Evolutionary conservation across 2,329 filamentous ascomycete genomes (phyloP).

Genomic region (Grosmannia huntii): DNA sequence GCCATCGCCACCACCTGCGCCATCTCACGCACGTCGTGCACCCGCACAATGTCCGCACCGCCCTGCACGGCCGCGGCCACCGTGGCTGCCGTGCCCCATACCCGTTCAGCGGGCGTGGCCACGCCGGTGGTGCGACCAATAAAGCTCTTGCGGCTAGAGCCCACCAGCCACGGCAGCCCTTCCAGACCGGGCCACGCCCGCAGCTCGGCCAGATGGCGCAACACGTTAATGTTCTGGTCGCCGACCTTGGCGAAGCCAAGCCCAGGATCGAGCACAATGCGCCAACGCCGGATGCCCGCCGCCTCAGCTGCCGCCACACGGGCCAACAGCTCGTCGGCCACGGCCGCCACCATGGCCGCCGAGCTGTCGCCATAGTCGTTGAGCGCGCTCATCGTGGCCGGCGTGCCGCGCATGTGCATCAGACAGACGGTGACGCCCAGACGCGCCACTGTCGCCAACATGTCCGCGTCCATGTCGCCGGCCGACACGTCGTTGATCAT

Average conservation of each 20-base stretch:
- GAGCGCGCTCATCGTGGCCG: constrained; percentile 63
- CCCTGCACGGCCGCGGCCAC: constrained; percentile 75
- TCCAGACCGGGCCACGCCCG: constrained; percentile 50
- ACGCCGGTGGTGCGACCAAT: constrained; percentile 74
- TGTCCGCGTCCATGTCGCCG: constrained; percentile 62
- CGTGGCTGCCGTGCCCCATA: constrained; percentile 79
- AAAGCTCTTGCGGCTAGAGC: constrained; percentile 80
- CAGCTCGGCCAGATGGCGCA: constrained; percentile 54
- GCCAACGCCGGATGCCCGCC: constrained; percentile 81
- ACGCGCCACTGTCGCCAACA: constrained; percentile 69
- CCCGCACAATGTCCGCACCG: constrained; percentile 81
- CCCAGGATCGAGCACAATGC: constrained; percentile 87
- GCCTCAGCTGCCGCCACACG: constrained; percentile 63
- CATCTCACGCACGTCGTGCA: constrained; percentile 89
- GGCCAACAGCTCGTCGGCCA: constrained; percentile 54
- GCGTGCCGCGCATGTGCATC: constrained; percentile 90
- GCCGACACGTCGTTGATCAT: constrained; percentile 93
- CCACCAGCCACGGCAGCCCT: constrained; percentile 77
- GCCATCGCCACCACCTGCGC: constrained; percentile 70
- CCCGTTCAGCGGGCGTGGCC: constrained; percentile 52
- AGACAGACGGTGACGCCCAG: constrained; percentile 68
- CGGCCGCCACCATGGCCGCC: constrained; percentile 46
- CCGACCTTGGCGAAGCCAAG: constrained; percentile 84
- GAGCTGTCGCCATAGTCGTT: constrained; percentile 40
- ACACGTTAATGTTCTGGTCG: constrained; percentile 68